A percentile compares a stretch with the other conserved stretches of the same genome.
Evolutionary conservation across 2,329 filamentous ascomycete genomes (phyloP).

Genomic region (Ophiostoma quercus): DNA sequence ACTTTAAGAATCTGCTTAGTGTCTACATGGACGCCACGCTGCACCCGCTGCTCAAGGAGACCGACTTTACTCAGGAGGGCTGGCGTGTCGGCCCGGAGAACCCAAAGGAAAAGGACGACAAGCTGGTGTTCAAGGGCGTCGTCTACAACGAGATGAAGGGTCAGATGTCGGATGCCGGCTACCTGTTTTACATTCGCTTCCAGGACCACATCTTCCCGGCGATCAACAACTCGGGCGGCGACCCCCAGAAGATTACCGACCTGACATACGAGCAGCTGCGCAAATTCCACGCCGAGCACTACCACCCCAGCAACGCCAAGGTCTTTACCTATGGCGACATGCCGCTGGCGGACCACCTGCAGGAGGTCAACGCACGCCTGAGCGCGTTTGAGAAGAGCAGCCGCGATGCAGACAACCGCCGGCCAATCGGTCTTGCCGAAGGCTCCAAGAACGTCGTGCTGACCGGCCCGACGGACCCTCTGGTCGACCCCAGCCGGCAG

Average conservation of each 20-base stretch:
- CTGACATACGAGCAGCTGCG: constrained; percentile 85
- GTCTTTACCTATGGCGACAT: constrained; percentile 94
- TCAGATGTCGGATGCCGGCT: constrained; percentile 95
- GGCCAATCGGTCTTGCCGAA: constrained; percentile 61
- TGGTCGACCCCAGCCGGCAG: constrained; percentile 80
- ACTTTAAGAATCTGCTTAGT: constrained; percentile 92
- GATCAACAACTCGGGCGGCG: constrained; percentile 93
- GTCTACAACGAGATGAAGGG: constrained; percentile 99
- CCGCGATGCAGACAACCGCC: constrained; percentile 64
- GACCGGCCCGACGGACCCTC: constrained; percentile 75
- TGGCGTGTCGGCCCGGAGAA: constrained; percentile 96
- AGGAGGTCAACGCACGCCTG: constrained; percentile 71
- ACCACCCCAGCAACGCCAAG: constrained; percentile 96
- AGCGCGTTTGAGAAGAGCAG: constrained; percentile 65
- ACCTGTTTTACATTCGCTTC: constrained; percentile 92
- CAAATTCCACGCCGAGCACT: constrained; percentile 85
- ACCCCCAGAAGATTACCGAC: constrained; percentile 93
- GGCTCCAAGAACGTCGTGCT: constrained; percentile 67
- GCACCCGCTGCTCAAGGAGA: constrained; percentile 79
- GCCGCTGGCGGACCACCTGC: constrained; percentile 73
- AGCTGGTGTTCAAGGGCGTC: constrained; percentile 90
- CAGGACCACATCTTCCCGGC: constrained; percentile 91
- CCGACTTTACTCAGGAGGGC: constrained; percentile 92
- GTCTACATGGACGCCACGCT: constrained; percentile 95
- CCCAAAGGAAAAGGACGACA: constrained; percentile 59